phyloP scores from a whole-genome alignment of 192 early-diverging fungal genomes.

The Rhizoclosmatium globosum region DNA sequence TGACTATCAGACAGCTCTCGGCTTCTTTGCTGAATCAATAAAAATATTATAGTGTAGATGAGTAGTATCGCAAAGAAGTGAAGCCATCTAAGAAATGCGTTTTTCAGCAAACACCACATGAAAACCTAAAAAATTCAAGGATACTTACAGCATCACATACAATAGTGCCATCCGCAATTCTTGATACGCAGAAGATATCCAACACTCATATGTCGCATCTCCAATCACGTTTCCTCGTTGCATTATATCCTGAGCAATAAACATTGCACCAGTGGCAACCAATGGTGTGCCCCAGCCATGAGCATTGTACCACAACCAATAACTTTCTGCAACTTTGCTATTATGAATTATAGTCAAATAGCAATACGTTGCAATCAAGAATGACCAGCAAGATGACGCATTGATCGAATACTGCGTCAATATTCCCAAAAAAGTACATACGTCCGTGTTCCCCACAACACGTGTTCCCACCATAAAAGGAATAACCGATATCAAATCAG shows the following conservation, averaged over 20 bases:
- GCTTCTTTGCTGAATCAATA: too few relatives aligned
- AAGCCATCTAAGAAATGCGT: too few relatives aligned
- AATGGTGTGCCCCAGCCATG: conserved; percentile 14
- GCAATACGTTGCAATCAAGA: conserved; percentile 1
- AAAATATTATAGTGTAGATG: too few relatives aligned
- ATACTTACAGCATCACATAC: background rate
- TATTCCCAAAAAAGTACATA: background rate
- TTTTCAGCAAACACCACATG: too few relatives aligned
- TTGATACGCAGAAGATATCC: conserved; percentile 11
- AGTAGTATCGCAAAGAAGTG: too few relatives aligned
- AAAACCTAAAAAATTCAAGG: too few relatives aligned
- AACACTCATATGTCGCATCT: background rate
- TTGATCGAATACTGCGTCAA: background rate
- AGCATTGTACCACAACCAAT: background rate
- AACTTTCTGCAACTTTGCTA: background rate
- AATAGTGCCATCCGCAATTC: background rate
- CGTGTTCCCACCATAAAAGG: background rate
- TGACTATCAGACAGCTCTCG: too few relatives aligned
- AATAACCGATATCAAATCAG: background rate
- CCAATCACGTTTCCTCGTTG: conserved; percentile 5
- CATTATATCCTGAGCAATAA: background rate
- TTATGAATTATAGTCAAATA: background rate
- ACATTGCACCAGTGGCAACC: background rate
- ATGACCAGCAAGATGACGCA: background rate
- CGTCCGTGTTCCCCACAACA: background rate